These are phyloP conservation scores for Vachellia collinsii DNA, from an alignment of 306 rosid species.

Conservation along the genomic window DNA sequence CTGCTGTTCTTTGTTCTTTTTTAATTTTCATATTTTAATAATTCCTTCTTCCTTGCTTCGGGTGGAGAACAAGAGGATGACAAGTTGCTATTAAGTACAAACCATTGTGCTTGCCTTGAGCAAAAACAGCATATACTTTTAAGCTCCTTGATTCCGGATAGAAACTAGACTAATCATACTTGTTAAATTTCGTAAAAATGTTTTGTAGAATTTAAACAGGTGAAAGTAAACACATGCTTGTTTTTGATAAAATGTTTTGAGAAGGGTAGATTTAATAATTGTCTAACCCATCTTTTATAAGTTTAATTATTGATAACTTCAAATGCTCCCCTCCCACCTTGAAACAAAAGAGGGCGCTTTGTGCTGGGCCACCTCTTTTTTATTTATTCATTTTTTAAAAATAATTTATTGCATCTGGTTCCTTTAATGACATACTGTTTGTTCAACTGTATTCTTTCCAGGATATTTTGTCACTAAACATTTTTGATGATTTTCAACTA, in stretches of 20 bases:
- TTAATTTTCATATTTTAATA: not conserved
- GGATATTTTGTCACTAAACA: slow-evolving; percentile 14
- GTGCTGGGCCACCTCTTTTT: not conserved
- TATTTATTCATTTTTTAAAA: not conserved
- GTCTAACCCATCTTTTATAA: not conserved
- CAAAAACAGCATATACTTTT: not conserved
- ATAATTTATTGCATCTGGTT: not conserved
- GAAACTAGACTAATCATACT: not conserved
- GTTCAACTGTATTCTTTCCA: slow-evolving; percentile 19
- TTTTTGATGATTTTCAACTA: slow-evolving; percentile 15
- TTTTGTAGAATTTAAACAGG: not conserved
- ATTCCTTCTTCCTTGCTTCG: slow-evolving; percentile 16
- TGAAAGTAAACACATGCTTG: slow-evolving; percentile 7
- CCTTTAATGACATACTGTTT: not conserved
- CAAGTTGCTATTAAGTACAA: not conserved
- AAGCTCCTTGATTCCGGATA: not conserved
- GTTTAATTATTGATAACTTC: not conserved
- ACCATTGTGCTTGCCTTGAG: slow-evolving; percentile 23
- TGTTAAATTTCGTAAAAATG: slow-evolving; percentile 4
- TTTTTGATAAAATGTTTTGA: slow-evolving; percentile 5
- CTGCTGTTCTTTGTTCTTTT: not conserved
- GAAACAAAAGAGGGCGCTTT: not conserved
- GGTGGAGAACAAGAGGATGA: slow-evolving; percentile 14
- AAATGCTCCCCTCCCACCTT: not conserved
- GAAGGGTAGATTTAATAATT: slow-evolving; percentile 17